Conservation (phyloP, 2,329 filamentous ascomycete genomes). For the Penicillium sp. region DNA sequence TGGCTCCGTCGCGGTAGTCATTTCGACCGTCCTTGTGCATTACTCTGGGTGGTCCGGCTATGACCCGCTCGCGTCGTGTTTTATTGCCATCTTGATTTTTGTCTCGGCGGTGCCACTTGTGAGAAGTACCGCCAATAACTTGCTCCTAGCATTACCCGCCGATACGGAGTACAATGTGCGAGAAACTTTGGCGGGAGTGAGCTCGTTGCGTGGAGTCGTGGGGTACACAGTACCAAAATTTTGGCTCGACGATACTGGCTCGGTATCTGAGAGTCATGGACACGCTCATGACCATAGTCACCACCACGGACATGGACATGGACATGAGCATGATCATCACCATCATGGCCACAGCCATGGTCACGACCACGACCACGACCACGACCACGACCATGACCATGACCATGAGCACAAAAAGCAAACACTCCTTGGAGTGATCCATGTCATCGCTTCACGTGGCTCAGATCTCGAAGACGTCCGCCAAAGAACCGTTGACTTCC, state of each 20-base stretch:
- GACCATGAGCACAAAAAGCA: slow-evolving; percentile 25
- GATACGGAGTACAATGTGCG: slow-evolving; percentile 82
- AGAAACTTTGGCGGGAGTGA: slow-evolving; percentile 76
- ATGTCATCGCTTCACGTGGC: slow-evolving; percentile 67
- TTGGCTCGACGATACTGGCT: slow-evolving; percentile 70
- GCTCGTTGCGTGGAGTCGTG: slow-evolving; percentile 73
- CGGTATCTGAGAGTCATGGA: slow-evolving; percentile 31
- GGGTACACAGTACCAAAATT: slow-evolving; percentile 84
- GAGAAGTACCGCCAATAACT: slow-evolving; percentile 70
- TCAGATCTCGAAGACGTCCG: slow-evolving; percentile 77
- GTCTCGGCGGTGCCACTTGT: slow-evolving; percentile 86
- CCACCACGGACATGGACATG: slow-evolving; percentile 28
- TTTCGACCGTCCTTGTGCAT: slow-evolving; percentile 81
- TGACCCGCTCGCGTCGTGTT: slow-evolving; percentile 87
- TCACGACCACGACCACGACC: slow-evolving; percentile 27
- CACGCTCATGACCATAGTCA: slow-evolving; percentile 34
- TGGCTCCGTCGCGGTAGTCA: slow-evolving; percentile 88
- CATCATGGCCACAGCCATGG: slow-evolving; percentile 25
- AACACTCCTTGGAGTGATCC: slow-evolving; percentile 71
- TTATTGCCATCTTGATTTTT: slow-evolving; percentile 90
- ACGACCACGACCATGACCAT: slow-evolving; percentile 29
- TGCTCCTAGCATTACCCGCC: slow-evolving; percentile 78
- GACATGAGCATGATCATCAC: slow-evolving; percentile 28
- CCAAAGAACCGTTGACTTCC: slow-evolving; percentile 65
- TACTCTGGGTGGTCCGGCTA: slow-evolving; percentile 87